Percentiles rank a stretch among this genome's conserved stretches.
These are phyloP conservation scores for Larix kaempferi DNA, from an alignment of 75 land plant species.

Conservation along the genomic window DNA sequence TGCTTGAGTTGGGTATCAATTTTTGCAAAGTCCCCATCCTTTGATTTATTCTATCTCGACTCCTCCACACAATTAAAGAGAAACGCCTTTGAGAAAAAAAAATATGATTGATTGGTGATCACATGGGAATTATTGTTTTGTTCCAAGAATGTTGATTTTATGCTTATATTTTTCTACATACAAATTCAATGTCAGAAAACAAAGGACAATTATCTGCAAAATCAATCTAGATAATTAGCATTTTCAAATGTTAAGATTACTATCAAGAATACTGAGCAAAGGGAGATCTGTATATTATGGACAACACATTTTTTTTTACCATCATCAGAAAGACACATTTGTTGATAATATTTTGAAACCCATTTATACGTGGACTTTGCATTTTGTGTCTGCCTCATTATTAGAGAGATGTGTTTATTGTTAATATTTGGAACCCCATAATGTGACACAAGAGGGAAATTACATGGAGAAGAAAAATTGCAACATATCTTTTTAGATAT, in stretches of 20 bases:
- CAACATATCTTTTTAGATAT: constrained; percentile 30
- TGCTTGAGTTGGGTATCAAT: constrained; percentile 59
- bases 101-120: not conserved
- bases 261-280: no score
- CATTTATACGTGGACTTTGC: no score
- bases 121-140: not conserved
- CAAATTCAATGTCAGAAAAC: not conserved
- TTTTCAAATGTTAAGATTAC: no score
- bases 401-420: no score
- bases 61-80: constrained; percentile 22
- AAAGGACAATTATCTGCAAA: not conserved
- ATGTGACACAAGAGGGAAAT: not conserved
- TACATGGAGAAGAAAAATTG: not conserved
- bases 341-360: no score
- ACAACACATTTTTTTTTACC: no score
- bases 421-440: not conserved
- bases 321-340: no score
- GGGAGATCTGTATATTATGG: no score
- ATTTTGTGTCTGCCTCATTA: no score
- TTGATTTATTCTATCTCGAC: constrained; percentile 56
- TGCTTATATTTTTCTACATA: not conserved
- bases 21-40: constrained; percentile 63
- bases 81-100: not conserved
- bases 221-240: no score
- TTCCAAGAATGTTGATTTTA: not conserved